Evolutionary conservation across 1,139 yeast genomes (phyloP).

Genomic region (Nakaseomyces sp.): DNA sequence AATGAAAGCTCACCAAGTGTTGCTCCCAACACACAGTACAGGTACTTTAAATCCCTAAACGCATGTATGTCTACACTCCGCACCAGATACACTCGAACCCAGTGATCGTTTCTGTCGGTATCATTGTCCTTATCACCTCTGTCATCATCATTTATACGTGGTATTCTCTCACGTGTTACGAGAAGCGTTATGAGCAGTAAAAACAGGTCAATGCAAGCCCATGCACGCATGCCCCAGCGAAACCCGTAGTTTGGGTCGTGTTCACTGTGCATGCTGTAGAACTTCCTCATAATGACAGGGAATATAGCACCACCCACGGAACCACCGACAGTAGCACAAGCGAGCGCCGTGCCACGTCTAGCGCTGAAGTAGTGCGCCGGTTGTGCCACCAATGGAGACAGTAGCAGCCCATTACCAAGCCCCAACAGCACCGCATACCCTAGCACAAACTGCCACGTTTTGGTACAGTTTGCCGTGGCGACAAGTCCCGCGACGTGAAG

Average conservation of each 20-base stretch:
- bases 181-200: not conserved
- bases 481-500: conserved; percentile 45
- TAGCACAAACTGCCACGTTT: conserved; percentile 49
- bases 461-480: conserved; percentile 45
- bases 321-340: conserved; percentile 61
- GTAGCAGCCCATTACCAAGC: not conserved
- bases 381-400: not conserved
- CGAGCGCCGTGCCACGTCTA: conserved; percentile 52
- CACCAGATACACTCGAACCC: too few relatives aligned
- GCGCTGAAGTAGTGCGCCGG: conserved; percentile 48
- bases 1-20: too few relatives aligned
- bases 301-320: conserved; percentile 57
- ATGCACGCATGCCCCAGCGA: not conserved
- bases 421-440: conserved; percentile 42
- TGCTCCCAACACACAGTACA: conserved; percentile 38
- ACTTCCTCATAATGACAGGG: conserved; percentile 48
- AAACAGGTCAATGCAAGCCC: not conserved
- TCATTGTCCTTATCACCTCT: too few relatives aligned
- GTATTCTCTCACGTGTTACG: not conserved
- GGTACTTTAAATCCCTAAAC: too few relatives aligned
- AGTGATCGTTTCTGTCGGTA: too few relatives aligned
- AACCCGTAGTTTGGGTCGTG: not conserved
- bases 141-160: too few relatives aligned
- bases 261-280: conserved; percentile 31
- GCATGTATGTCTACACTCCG: too few relatives aligned